Evolutionary conservation across 2,329 filamentous ascomycete genomes (phyloP), one percentile per base, ranked within the genome.

Genomic region (Trichoderma lentiforme): DNA sequence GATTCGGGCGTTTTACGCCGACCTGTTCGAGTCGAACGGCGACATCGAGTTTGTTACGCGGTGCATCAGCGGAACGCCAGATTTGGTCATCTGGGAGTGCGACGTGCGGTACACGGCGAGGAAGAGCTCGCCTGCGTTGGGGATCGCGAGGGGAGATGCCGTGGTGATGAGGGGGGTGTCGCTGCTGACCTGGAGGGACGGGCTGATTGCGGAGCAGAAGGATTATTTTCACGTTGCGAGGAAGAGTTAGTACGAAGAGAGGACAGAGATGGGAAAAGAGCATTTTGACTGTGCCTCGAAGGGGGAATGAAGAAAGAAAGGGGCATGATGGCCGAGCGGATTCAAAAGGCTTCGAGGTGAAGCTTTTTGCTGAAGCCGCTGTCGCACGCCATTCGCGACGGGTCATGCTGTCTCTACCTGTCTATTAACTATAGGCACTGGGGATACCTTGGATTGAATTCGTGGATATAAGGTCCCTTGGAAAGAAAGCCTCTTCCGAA

Each of bases 171-270:
- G 62, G 21, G 70, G 70, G 1, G 70, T 71, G 36, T 71, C 70
- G 28, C 24, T 71, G 62, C 28, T 61, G 36, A 66, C 34, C 36
- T 71, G 62, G 62, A 47, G 70, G 14, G 62, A 67, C 8, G 70
- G 62, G 7, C n/a, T 28, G 53, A 66, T 71, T 61, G 70, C 47
- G 61, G 70, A 71, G 36, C 61, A 66, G 26, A 71, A 71, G 62
- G 62, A 71, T n/a, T 66, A 67, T 63, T 65, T 71, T 3, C 53
- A 65, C 21, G 63, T 71, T 14, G n/a, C 56, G 56, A 32, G 28
- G 34, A 60, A 53, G 11, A 24, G 47, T 53, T 24, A 53, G 21
- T 24, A 24, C 8, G 11, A 32, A 28, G 56, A 26, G 18, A 28
- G 14, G n/a, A 1, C 4, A 12, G n/a, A 4, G 39, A 43, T n/a